Evolutionary conservation across 306 rosid genomes (phyloP).

Genomic region (Arachis hypogaea): DNA sequence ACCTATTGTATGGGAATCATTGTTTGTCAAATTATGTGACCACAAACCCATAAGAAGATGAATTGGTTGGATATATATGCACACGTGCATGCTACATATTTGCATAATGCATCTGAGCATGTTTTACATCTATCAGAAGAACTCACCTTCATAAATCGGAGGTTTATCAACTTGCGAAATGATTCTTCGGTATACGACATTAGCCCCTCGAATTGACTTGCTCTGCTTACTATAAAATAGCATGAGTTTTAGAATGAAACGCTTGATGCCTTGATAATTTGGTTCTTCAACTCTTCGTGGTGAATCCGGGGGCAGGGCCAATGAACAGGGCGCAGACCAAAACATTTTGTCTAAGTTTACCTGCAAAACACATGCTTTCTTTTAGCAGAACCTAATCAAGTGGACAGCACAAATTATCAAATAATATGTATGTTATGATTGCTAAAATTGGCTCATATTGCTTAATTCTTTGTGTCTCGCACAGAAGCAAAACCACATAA

Average conservation of each 20-base stretch:
- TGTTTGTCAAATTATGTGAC: constrained; percentile 10
- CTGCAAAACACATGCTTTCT: constrained; percentile 44
- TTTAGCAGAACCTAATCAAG: constrained; percentile 37
- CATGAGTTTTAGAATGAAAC: constrained; percentile 61
- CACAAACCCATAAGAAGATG: constrained; percentile 13
- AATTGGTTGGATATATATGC: neutral
- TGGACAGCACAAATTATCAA: neutral
- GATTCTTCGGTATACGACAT: constrained; percentile 75
- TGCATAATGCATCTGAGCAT: neutral
- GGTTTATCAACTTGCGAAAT: constrained; percentile 84
- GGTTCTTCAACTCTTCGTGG: constrained; percentile 83
- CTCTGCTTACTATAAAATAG: constrained; percentile 91
- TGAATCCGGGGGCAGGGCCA: constrained; percentile 71
- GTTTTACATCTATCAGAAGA: neutral
- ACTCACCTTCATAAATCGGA: constrained; percentile 76
- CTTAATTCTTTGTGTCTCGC: neutral
- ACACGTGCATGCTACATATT: neutral
- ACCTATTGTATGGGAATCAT: neutral
- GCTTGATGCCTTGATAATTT: constrained; percentile 70
- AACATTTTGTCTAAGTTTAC: constrained; percentile 72
- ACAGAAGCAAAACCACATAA: neutral
- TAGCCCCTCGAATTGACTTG: constrained; percentile 91
- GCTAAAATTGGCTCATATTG: neutral
- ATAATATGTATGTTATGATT: neutral
- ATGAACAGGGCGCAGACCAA: constrained; percentile 81